A percentile compares a stretch with the other conserved stretches of the same genome.
Conservation (phyloP, 768 basidiomycete species). For the Suillus weaverae region DNA sequence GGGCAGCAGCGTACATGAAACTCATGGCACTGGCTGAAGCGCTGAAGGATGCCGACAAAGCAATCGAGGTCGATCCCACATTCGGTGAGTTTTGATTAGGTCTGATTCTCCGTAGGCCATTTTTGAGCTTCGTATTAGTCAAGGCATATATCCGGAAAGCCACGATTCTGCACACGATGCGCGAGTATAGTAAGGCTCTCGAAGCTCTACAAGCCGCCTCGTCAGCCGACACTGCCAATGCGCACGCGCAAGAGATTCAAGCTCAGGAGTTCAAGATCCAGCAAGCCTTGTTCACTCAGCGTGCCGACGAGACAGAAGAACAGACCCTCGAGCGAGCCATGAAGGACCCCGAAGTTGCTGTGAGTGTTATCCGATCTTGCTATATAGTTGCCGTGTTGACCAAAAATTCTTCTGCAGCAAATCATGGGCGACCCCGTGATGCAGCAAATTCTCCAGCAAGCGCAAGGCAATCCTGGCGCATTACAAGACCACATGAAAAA, state of each 20-base stretch:
- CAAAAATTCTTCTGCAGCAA: slow-evolving; percentile 39
- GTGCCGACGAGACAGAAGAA: slow-evolving; percentile 86
- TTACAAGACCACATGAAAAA: slow-evolving; percentile 98
- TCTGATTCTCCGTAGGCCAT: neutral
- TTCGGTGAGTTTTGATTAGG: slow-evolving; percentile 56
- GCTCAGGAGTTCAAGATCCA: slow-evolving; percentile 80
- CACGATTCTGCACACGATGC: slow-evolving; percentile 84
- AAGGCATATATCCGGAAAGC: slow-evolving; percentile 96
- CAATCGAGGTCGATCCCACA: slow-evolving; percentile 85
- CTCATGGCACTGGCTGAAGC: slow-evolving; percentile 92
- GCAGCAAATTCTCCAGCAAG: slow-evolving; percentile 94
- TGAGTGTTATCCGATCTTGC: slow-evolving; percentile 40
- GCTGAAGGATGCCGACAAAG: slow-evolving; percentile 91
- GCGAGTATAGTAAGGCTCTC: slow-evolving; percentile 85
- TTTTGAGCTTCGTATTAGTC: slow-evolving; percentile 39
- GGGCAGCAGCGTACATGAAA: slow-evolving; percentile 97
- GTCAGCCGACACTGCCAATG: slow-evolving; percentile 75
- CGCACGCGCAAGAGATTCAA: slow-evolving; percentile 83
- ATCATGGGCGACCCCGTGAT: slow-evolving; percentile 92
- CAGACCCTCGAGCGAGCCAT: slow-evolving; percentile 91
- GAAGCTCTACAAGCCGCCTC: slow-evolving; percentile 78
- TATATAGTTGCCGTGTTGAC: slow-evolving; percentile 7
- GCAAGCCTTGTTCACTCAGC: slow-evolving; percentile 74
- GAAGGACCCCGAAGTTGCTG: slow-evolving; percentile 95
- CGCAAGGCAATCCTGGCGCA: slow-evolving; percentile 84